Percentiles rank a stretch among this genome's conserved stretches.
These are phyloP conservation scores for Helenozyma rhizophorensis DNA, from an alignment of 805 yeast genomes.

Conservation along the genomic window DNA sequence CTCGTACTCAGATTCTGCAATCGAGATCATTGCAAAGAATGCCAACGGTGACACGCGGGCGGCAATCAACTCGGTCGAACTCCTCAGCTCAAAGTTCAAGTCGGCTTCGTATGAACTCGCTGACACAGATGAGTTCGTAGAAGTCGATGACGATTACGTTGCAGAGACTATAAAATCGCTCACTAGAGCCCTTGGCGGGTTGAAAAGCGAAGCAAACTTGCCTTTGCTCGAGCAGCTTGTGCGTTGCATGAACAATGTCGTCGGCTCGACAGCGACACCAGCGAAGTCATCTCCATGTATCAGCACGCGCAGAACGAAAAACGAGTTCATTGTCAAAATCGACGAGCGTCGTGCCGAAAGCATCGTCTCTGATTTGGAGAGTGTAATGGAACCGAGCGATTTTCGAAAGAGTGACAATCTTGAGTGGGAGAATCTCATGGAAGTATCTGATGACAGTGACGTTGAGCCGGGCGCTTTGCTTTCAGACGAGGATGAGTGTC, in stretches of 20 bases:
- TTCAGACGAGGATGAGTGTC: constrained; percentile 8
- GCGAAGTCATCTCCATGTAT: too few species aligned
- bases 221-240: constrained; percentile 14
- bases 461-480: constrained; percentile 12
- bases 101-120: background rate
- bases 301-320: too few species aligned
- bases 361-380: constrained; percentile 1
- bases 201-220: constrained; percentile 15
- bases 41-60: constrained; percentile 31
- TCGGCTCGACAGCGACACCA: too few species aligned
- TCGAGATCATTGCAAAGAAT: constrained; percentile 13
- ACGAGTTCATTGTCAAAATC: too few species aligned
- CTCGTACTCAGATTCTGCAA: constrained; percentile 11
- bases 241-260: constrained; percentile 3
- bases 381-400: background rate
- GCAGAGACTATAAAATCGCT: constrained; percentile 3
- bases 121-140: background rate
- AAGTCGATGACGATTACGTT: constrained; percentile 1
- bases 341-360: too few species aligned
- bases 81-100: constrained; percentile 19
- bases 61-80: constrained; percentile 30
- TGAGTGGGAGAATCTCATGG: constrained; percentile 24
- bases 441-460: constrained; percentile 25
- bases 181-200: constrained; percentile 13
- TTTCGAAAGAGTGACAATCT: too few species aligned